phyloP scores from a whole-genome alignment of 768 basidiomycete species.

The Pulveroboletus sp. region DNA sequence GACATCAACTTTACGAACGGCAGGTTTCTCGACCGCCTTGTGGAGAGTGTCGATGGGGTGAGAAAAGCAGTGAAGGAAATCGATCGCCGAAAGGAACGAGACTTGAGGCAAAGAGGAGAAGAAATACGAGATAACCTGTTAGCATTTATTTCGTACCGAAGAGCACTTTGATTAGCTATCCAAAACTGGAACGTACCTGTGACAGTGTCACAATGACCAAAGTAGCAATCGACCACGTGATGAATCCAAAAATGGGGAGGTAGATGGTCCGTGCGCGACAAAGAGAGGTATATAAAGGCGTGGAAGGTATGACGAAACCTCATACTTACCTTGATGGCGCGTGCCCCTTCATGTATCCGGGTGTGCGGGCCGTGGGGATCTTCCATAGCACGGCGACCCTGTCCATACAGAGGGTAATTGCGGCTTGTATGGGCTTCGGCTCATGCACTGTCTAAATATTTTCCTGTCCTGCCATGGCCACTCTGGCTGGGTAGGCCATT shows the following conservation, averaged over 20 bases:
- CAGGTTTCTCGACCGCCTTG: constrained; percentile 52
- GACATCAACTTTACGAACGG: constrained; percentile 78
- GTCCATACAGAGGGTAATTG: constrained; percentile 57
- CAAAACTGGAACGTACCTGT: too few relatives aligned
- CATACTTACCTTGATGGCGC: constrained; percentile 64
- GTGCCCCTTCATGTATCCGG: constrained; percentile 48
- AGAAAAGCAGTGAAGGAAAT: constrained; percentile 62
- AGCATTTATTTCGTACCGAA: constrained; percentile 75
- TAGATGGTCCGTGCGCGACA: constrained; percentile 30
- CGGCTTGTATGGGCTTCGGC: constrained; percentile 66
- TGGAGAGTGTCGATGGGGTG: constrained; percentile 58
- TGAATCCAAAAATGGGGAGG: not conserved
- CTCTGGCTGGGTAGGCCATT: constrained; percentile 56
- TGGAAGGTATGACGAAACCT: constrained; percentile 7
- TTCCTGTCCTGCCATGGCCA: constrained; percentile 66
- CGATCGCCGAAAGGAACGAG: constrained; percentile 62
- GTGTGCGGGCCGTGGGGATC: constrained; percentile 50
- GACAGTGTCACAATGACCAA: too few relatives aligned
- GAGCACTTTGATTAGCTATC: constrained; percentile 37
- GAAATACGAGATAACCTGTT: constrained; percentile 74
- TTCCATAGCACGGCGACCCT: constrained; percentile 74
- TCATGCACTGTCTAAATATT: constrained; percentile 76
- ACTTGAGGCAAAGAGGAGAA: constrained; percentile 66
- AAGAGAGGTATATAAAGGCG: constrained; percentile 28
- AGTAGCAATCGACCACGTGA: too few relatives aligned